Evolutionary conservation across 164 flowering plant species (phyloP).

Genomic region (Houttuynia cordata): DNA sequence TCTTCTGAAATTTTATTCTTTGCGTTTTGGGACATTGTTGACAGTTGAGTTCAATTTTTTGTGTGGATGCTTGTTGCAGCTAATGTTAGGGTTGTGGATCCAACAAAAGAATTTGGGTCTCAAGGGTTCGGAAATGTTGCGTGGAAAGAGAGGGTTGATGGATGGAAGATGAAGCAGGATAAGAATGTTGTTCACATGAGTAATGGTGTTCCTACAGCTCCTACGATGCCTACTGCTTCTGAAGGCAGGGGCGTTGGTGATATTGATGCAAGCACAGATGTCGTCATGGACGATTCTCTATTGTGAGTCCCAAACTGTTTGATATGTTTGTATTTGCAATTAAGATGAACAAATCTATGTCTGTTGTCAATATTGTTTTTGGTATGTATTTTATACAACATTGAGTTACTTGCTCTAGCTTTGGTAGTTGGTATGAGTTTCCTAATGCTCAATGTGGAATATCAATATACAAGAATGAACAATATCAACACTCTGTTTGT

Average conservation of each 20-base stretch:
- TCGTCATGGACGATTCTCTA: slow-evolving; percentile 27
- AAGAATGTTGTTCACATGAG: slow-evolving; percentile 59
- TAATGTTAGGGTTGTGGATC: slow-evolving; percentile 58
- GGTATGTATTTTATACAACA: background rate
- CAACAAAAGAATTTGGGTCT: slow-evolving; percentile 70
- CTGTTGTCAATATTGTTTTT: background rate
- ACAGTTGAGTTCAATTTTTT: background rate
- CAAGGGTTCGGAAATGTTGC: slow-evolving; percentile 54
- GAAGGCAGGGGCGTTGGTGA: slow-evolving; percentile 58
- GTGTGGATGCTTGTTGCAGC: slow-evolving; percentile 31
- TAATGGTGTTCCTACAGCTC: slow-evolving; percentile 32
- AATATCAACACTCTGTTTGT: too few species aligned
- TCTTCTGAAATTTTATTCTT: background rate
- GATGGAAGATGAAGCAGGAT: slow-evolving; percentile 47
- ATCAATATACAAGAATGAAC: background rate
- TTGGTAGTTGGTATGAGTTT: background rate
- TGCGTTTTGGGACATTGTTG: slow-evolving; percentile 2
- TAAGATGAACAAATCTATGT: background rate
- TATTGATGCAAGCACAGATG: slow-evolving; percentile 27
- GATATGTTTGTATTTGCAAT: background rate
- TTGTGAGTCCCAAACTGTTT: slow-evolving; percentile 16
- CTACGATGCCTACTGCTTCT: slow-evolving; percentile 38
- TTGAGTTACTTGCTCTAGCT: background rate
- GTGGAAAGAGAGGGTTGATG: slow-evolving; percentile 53
- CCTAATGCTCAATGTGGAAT: background rate